Conservation (phyloP, 2,329 filamentous ascomycete species). For the Colletotrichum endophyticum region DNA sequence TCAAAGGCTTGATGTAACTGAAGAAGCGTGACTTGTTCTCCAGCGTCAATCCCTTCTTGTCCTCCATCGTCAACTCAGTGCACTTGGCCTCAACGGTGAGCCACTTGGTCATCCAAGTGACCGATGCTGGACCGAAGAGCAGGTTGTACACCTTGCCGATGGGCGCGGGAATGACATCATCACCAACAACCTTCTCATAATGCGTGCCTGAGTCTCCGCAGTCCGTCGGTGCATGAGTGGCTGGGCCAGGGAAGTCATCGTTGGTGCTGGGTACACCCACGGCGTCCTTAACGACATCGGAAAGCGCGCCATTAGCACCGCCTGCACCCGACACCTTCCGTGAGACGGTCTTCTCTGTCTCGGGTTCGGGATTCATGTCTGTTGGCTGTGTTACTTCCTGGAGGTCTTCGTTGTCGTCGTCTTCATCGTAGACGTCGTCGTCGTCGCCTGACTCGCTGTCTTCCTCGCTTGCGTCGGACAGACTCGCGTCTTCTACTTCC, state of each 20-base stretch:
- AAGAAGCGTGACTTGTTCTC: constrained; percentile 79
- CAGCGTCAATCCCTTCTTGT: constrained; percentile 77
- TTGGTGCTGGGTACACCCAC: constrained; percentile 44
- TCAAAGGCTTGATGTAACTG: constrained; percentile 90
- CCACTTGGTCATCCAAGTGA: constrained; percentile 85
- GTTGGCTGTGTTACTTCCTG: constrained; percentile 38
- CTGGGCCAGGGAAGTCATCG: constrained; percentile 83
- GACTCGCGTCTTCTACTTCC: constrained; percentile 52
- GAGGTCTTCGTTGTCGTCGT: constrained; percentile 74
- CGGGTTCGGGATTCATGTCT: constrained; percentile 51
- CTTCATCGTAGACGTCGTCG: constrained; percentile 79
- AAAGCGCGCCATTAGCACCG: constrained; percentile 45
- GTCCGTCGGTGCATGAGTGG: constrained; percentile 81
- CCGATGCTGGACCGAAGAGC: constrained; percentile 83
- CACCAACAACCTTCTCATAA: constrained; percentile 84
- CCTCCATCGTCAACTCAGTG: constrained; percentile 83
- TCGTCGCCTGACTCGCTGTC: constrained; percentile 67
- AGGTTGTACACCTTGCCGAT: constrained; percentile 90
- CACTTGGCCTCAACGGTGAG: constrained; percentile 88
- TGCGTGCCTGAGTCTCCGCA: constrained; percentile 81
- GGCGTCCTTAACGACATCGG: constrained; percentile 57
- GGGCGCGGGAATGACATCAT: constrained; percentile 85
- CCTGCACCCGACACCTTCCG: constrained; percentile 73
- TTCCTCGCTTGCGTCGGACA: constrained; percentile 58
- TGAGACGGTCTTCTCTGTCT: constrained; percentile 65